Base-by-base conservation (phyloP, 164 flowering plant genomes). In the Stephania cephalantha region DNA sequence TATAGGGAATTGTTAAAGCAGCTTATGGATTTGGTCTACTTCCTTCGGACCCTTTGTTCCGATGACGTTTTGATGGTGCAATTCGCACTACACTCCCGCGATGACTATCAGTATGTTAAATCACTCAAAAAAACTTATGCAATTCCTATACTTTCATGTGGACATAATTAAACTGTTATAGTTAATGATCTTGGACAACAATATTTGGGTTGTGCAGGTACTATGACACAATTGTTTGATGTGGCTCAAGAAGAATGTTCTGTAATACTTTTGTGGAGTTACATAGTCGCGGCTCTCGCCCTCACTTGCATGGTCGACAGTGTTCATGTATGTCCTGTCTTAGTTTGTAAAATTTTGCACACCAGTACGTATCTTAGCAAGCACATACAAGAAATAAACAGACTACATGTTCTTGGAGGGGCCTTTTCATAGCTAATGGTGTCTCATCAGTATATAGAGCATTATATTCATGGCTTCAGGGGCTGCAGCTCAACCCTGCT, bases 241-340 rank as follows among this genome's bases (percentile, higher is more conserved):
- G 94, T 93, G 74, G 99, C 87, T 30, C 87, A 88, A 85, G 93
- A 90, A 13, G 97, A 95, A 79, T 95, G 95, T 78, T 93, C 97
- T 0, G 93, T 95, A 17, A 79, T 95, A 46, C 82, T 87, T 68
- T 80, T 93, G n/a, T 93, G 97, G 97, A 90, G 97, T 72, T 95
- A 93, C 82, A 63, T 87, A 72, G 87, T 83, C 68, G 94, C 99
- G 30, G 91, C 93, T 8, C 45, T 90, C 9, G 87, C 99, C 11
- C 88, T 95, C 12, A 90, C 97, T 6, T 44, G n/a, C 74, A 7
- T 95, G 99, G 97, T 90, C 97, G 5, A 89, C 93, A 6, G 74
- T 90, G 35, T 91, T 72, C 80, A 80, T 93, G 92, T 91, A 88
- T 91, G 79, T 90, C 45, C 74, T 88, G n/a, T 61, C 82, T 20